Evolutionary conservation across 1,284 basidiomycete genomes (phyloP).

Genomic region (Sphaerobolus stellatus): DNA sequence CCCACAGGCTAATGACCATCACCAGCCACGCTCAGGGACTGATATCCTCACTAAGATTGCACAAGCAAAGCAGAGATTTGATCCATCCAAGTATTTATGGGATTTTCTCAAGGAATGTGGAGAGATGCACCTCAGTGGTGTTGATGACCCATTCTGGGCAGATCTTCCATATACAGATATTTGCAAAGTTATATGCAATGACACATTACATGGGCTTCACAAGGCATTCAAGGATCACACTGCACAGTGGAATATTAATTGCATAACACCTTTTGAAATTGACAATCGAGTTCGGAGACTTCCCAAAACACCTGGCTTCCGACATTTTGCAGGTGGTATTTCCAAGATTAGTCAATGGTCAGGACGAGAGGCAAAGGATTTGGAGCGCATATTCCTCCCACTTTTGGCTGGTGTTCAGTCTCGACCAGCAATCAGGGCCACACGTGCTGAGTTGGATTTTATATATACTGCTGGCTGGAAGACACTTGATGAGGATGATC

Average conservation of each 20-base stretch:
- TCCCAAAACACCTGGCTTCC: conserved; percentile 15
- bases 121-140: no score
- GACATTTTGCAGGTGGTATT: conserved; percentile 21
- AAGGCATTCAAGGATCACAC: conserved; percentile 39
- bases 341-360: conserved; percentile 14
- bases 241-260: conserved; percentile 14
- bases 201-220: conserved; percentile 41
- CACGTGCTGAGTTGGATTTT: no score
- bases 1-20: no score
- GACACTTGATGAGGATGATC: no score
- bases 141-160: conserved; percentile 33
- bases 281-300: conserved; percentile 28
- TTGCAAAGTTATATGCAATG: conserved; percentile 34
- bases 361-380: conserved; percentile 15
- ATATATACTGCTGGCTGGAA: no score
- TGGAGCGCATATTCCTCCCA: conserved; percentile 12
- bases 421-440: no score
- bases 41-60: no score
- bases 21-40: no score
- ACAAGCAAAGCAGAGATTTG: no score
- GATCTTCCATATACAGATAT: conserved; percentile 35
- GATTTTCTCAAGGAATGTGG: no score
- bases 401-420: no score
- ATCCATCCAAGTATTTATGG: no score
- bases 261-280: conserved; percentile 22